These are phyloP conservation scores for Oxytropis ochrocephala DNA, from an alignment of 306 rosid genomes.

Conservation along the genomic window DNA sequence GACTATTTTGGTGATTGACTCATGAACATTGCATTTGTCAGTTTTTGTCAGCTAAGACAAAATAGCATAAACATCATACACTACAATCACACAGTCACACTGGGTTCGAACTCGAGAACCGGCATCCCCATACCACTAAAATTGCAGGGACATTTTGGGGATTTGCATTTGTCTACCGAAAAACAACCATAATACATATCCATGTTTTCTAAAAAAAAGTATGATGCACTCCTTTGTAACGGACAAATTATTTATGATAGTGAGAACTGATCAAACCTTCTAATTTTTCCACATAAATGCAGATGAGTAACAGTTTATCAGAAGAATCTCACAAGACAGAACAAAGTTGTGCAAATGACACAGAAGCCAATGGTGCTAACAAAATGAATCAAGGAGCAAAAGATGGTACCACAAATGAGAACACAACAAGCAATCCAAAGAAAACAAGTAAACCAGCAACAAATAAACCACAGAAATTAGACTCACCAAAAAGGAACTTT, in stretches of 20 bases:
- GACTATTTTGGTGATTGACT: no score
- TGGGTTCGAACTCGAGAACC: no score
- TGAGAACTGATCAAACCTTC: slow-evolving; percentile 20
- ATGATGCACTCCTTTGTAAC: not conserved
- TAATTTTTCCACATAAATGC: slow-evolving; percentile 18
- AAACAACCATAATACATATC: not conserved
- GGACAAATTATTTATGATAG: not conserved
- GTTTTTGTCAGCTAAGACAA: no score
- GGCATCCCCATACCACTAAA: no score
- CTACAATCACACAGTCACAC: no score
- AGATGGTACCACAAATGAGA: slow-evolving; percentile 3
- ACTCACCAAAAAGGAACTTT: slow-evolving; percentile 1
- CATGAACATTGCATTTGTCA: no score
- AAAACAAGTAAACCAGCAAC: slow-evolving; percentile 8
- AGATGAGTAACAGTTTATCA: slow-evolving; percentile 25
- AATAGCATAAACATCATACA: no score
- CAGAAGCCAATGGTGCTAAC: not conserved
- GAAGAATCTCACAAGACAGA: slow-evolving; percentile 21
- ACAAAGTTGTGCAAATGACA: slow-evolving; percentile 11
- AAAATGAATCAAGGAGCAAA: slow-evolving; percentile 12
- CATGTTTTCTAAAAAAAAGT: not conserved
- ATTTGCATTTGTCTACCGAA: no score
- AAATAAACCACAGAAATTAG: slow-evolving; percentile 23
- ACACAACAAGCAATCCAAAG: not conserved
- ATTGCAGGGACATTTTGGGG: no score